A percentile compares a stretch with the other conserved stretches of the same genome.
These are phyloP conservation scores for Claviceps sp. DNA, from an alignment of 2,329 filamentous ascomycete genomes.

Conservation along the genomic window DNA sequence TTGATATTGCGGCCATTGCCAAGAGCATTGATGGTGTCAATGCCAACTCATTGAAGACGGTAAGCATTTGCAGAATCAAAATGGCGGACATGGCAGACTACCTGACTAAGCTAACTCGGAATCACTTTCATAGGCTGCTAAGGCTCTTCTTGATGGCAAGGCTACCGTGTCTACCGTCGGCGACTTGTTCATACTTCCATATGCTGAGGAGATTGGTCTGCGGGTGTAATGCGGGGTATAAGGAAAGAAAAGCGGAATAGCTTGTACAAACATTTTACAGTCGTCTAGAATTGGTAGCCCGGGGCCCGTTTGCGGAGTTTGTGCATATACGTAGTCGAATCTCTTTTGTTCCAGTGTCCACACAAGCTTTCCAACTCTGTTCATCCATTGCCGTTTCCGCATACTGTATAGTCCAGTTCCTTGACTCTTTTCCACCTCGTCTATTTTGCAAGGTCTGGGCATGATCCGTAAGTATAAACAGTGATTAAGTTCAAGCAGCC, in stretches of 20 bases:
- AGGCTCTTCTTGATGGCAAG: constrained; percentile 76
- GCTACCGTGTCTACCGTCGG: constrained; percentile 81
- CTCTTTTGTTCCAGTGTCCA: constrained; percentile 16
- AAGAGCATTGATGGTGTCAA: constrained; percentile 72
- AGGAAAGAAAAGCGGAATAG: constrained; percentile 15
- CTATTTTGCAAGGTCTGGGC: neutral
- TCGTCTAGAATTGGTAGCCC: constrained; percentile 24
- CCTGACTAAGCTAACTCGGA: constrained; percentile 9
- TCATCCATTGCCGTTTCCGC: neutral
- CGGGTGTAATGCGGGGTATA: constrained; percentile 57
- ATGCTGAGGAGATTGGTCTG: constrained; percentile 85
- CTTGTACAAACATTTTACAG: constrained; percentile 30
- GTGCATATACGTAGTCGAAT: constrained; percentile 35
- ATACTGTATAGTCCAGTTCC: neutral
- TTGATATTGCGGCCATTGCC: constrained; percentile 69
- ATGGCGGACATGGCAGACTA: neutral
- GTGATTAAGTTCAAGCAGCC: neutral
- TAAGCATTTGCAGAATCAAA: constrained; percentile 33
- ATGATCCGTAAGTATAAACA: neutral
- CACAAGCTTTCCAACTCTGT: constrained; percentile 1
- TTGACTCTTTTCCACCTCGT: neutral
- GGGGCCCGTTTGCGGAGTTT: constrained; percentile 17
- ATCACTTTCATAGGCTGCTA: constrained; percentile 58
- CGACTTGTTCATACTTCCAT: constrained; percentile 83
- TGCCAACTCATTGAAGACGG: constrained; percentile 71